Evolutionary conservation across 352 stramenopile genomes (phyloP).

Genomic region (Blastocystis sp.): DNA sequence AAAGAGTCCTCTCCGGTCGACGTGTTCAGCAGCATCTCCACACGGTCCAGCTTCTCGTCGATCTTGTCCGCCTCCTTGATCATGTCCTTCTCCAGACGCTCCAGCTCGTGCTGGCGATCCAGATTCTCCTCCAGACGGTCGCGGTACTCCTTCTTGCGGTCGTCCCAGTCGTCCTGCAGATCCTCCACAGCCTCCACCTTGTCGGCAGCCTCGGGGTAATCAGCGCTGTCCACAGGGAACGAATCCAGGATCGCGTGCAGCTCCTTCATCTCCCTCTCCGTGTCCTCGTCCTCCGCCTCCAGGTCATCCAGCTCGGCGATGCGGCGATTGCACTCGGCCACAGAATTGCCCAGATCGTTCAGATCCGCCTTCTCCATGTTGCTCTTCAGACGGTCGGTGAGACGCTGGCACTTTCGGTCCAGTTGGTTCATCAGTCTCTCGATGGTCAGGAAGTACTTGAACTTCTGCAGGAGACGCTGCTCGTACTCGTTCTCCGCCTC

Average conservation of each 20-base stretch:
- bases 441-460: constrained; percentile 54
- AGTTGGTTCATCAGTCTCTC: constrained; percentile 51
- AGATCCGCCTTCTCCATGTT: constrained; percentile 1
- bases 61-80: constrained; percentile 57
- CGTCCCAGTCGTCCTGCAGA: constrained; percentile 37
- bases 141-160: constrained; percentile 54
- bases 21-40: constrained; percentile 39
- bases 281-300: constrained; percentile 37
- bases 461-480: constrained; percentile 33
- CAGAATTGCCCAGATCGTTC: not conserved
- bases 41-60: constrained; percentile 20
- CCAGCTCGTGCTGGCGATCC: constrained; percentile 48
- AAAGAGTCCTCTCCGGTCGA: not conserved
- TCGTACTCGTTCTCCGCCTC: constrained; percentile 52
- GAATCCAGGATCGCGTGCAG: constrained; percentile 21
- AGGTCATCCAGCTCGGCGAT: not conserved
- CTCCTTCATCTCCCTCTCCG: constrained; percentile 40
- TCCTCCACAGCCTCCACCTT: constrained; percentile 37
- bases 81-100: constrained; percentile 49
- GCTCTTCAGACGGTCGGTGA: constrained; percentile 26
- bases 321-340: not conserved
- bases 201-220: constrained; percentile 38
- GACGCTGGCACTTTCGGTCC: constrained; percentile 51
- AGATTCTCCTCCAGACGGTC: constrained; percentile 14
- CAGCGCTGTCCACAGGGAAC: constrained; percentile 38